Evolutionary conservation across 2,329 filamentous ascomycete genomes (phyloP).

Genomic region (Fusarium tuaranense): DNA sequence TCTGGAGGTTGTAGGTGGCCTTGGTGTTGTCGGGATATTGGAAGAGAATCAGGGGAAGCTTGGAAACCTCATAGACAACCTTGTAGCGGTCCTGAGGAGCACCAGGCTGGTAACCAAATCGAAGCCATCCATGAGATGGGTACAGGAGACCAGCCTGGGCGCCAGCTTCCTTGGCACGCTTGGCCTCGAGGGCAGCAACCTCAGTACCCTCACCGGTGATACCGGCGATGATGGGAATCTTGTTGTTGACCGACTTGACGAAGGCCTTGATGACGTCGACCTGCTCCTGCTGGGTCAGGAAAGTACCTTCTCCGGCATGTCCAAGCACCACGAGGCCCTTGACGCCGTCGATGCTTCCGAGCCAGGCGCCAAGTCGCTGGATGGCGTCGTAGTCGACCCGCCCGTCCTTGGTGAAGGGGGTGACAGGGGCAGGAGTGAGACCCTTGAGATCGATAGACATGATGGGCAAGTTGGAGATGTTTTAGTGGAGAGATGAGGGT

Average conservation of each 20-base stretch:
- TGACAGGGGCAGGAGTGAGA: constrained; percentile 63
- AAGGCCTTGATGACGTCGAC: constrained; percentile 63
- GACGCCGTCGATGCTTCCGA: constrained; percentile 62
- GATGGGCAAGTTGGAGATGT: not conserved
- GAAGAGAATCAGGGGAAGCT: constrained; percentile 64
- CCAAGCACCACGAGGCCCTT: constrained; percentile 66
- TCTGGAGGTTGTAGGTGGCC: constrained; percentile 63
- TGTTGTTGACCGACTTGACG: constrained; percentile 62
- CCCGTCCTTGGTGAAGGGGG: constrained; percentile 62
- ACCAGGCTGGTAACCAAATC: constrained; percentile 65
- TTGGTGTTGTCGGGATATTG: constrained; percentile 67
- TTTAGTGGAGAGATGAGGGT: not conserved
- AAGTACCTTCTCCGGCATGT: constrained; percentile 66
- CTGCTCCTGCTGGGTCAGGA: constrained; percentile 63
- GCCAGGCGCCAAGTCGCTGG: constrained; percentile 64
- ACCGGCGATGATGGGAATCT: constrained; percentile 63
- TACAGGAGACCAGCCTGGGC: constrained; percentile 64
- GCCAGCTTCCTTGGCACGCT: constrained; percentile 62
- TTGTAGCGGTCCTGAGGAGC: constrained; percentile 65
- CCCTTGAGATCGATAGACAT: constrained; percentile 60
- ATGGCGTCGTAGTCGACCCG: constrained; percentile 64
- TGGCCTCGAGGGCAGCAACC: constrained; percentile 63
- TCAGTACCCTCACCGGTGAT: constrained; percentile 66
- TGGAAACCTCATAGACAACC: constrained; percentile 61
- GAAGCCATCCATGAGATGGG: constrained; percentile 65